Evolutionary conservation across 176 grass and related monocot genomes (phyloP).

Genomic region (Juncus effusus): DNA sequence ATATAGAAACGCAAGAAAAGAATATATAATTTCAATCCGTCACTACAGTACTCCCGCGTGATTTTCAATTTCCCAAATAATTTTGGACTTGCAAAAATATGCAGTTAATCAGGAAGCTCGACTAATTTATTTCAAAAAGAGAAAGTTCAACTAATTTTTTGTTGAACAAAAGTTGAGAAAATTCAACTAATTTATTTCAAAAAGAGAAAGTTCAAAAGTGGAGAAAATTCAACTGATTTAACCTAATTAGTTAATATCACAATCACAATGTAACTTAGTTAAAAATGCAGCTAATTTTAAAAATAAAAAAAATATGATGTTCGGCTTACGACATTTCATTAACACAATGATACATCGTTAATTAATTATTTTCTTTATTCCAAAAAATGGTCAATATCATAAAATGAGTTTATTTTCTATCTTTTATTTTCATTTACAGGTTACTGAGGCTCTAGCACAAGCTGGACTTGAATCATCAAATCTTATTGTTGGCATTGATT

Average conservation of each 20-base stretch:
- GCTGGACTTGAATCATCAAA: conserved; percentile 33
- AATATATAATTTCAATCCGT: no score
- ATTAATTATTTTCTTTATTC: background rate
- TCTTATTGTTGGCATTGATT: conserved; percentile 28
- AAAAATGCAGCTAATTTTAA: background rate
- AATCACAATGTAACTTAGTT: background rate
- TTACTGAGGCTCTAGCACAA: conserved; percentile 22
- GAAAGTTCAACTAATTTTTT: background rate
- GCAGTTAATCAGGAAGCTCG: background rate
- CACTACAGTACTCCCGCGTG: no score
- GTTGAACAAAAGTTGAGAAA: background rate
- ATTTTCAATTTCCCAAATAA: no score
- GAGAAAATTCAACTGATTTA: background rate
- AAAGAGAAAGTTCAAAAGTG: no score
- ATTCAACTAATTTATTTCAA: no score
- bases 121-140: no score
- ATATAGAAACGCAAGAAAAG: no score
- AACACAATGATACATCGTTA: background rate
- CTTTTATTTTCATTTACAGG: background rate
- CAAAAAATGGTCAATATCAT: background rate
- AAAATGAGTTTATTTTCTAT: background rate
- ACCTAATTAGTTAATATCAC: background rate
- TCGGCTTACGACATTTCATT: background rate
- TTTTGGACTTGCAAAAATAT: background rate
- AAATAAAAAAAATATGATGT: background rate